These are phyloP conservation scores for Physcomitrellopsis africana DNA, from an alignment of 225 moss, liverwort and hornwort genomes.

Conservation along the genomic window DNA sequence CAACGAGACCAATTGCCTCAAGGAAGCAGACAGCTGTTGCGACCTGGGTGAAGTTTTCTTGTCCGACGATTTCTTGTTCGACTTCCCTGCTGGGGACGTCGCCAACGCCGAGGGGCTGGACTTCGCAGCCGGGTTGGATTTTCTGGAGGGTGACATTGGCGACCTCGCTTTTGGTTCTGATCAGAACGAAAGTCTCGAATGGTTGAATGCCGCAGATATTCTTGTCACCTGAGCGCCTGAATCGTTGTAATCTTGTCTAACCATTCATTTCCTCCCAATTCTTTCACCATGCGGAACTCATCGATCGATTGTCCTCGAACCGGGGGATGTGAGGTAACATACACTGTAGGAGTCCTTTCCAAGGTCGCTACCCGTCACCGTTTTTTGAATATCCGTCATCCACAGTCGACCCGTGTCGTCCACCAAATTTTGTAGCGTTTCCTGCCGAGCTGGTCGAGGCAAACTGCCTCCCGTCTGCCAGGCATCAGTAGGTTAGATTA, in stretches of 20 bases:
- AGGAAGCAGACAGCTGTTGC: conserved; percentile 30
- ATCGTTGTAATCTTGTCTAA: too few relatives aligned
- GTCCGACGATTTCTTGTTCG: conserved; percentile 58
- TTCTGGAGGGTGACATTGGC: conserved; percentile 49
- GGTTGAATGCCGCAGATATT: conserved; percentile 30
- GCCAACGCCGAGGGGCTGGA: conserved; percentile 10
- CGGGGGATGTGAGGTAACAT: conserved; percentile 44
- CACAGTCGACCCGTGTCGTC: not conserved
- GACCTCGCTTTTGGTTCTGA: conserved; percentile 44
- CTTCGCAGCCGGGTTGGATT: conserved; percentile 54
- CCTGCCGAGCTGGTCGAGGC: conserved; percentile 3
- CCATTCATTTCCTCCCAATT: not conserved
- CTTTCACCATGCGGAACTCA: conserved; percentile 6
- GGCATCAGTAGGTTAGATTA: conserved; percentile 22
- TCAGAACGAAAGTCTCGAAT: conserved; percentile 33
- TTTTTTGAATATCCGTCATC: not conserved
- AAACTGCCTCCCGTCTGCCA: not conserved
- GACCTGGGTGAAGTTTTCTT: conserved; percentile 41
- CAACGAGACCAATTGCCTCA: not conserved
- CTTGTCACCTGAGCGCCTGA: conserved; percentile 24
- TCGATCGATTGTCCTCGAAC: conserved; percentile 24
- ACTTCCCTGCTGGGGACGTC: conserved; percentile 41
- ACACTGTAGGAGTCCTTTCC: not conserved
- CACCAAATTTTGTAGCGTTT: conserved; percentile 40
- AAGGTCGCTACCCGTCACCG: not conserved